phyloP scores from a whole-genome alignment of 1,139 yeast species.

The Lodderomyces oxycetoniae region DNA sequence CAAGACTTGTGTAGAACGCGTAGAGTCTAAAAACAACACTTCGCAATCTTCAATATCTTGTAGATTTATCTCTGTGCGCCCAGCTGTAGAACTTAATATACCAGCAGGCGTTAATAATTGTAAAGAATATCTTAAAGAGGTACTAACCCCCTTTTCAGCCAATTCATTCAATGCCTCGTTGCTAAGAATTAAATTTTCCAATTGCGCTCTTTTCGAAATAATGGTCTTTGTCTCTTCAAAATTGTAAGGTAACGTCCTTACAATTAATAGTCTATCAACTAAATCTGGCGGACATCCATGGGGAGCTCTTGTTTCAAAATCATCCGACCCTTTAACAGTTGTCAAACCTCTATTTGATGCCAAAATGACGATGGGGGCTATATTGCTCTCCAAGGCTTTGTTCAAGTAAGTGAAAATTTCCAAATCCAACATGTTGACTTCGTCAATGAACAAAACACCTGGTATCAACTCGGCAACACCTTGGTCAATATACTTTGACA shows the following conservation, averaged over 20 bases:
- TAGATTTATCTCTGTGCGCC: conserved; percentile 63
- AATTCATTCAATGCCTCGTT: conserved; percentile 68
- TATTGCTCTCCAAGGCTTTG: conserved; percentile 84
- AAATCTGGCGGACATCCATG: conserved; percentile 97
- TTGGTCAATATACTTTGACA: conserved; percentile 92
- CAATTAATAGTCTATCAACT: conserved; percentile 84
- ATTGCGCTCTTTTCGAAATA: conserved; percentile 71
- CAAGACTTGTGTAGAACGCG: conserved; percentile 75
- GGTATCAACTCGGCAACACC: conserved; percentile 98
- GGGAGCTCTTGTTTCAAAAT: conserved; percentile 69
- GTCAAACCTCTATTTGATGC: conserved; percentile 96
- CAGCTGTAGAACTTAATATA: conserved; percentile 68
- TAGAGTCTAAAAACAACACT: conserved; percentile 79
- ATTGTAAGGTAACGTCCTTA: conserved; percentile 83
- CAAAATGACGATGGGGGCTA: conserved; percentile 91
- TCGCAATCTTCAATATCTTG: conserved; percentile 86
- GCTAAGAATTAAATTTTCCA: conserved; percentile 64
- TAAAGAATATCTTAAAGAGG: conserved; percentile 85
- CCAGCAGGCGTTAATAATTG: conserved; percentile 91
- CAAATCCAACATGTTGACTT: conserved; percentile 95
- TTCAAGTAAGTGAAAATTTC: conserved; percentile 93
- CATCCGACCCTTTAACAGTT: conserved; percentile 87
- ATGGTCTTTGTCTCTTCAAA: conserved; percentile 80
- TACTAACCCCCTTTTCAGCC: conserved; percentile 64
- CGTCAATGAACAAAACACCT: conserved; percentile 95